Percentiles rank a stretch among this genome's conserved stretches.
Conservation (phyloP, 306 rosid genomes). For the Luffa acutangula region DNA sequence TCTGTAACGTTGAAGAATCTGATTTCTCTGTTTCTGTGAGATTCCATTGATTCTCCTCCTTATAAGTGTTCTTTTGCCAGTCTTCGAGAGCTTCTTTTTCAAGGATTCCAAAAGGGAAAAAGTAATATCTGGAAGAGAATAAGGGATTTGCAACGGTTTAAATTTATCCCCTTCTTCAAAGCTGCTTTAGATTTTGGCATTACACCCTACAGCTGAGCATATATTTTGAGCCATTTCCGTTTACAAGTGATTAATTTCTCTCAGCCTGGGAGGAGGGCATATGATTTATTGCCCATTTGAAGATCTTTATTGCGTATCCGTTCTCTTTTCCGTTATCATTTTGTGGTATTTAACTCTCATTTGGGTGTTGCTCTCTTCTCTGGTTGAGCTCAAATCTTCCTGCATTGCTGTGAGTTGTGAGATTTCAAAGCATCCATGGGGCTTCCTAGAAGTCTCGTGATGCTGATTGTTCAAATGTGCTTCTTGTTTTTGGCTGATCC, state of each 20-base stretch:
- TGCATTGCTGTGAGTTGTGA: neutral
- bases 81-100: slow-evolving; percentile 3
- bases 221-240: slow-evolving; percentile 1
- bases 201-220: neutral
- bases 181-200: slow-evolving; percentile 9
- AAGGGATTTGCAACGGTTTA: slow-evolving; percentile 11
- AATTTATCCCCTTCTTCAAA: neutral
- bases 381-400: neutral
- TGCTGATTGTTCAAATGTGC: slow-evolving; percentile 4
- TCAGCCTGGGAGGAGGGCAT: neutral
- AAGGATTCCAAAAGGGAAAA: slow-evolving; percentile 14
- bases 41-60: neutral
- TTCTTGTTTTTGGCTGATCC: slow-evolving; percentile 3
- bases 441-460: slow-evolving; percentile 15
- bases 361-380: neutral
- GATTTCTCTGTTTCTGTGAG: neutral
- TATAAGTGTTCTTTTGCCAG: neutral
- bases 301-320: slow-evolving; percentile 6
- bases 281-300: slow-evolving; percentile 4
- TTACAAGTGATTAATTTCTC: neutral
- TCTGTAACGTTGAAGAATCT: slow-evolving; percentile 5
- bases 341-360: neutral
- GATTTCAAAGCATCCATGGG: slow-evolving; percentile 14
- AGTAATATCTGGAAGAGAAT: slow-evolving; percentile 2
- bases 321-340: neutral